These are phyloP conservation scores for Rosa persica DNA, from an alignment of 306 rosid species.

Conservation along the genomic window DNA sequence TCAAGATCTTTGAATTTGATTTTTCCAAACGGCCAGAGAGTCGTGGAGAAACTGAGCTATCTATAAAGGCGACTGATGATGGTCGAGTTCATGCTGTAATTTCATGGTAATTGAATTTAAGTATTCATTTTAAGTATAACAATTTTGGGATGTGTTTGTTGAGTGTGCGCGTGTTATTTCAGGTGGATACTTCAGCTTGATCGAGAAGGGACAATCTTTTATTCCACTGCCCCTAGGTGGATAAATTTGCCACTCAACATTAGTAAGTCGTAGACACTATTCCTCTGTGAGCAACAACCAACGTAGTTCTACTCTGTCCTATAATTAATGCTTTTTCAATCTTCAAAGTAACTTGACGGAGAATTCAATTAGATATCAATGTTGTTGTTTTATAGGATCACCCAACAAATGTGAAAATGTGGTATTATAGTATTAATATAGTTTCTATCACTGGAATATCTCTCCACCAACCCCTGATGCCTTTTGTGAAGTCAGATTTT, in stretches of 20 bases:
- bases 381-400: background rate
- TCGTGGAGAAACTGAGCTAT: slow-evolving; percentile 55
- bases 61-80: slow-evolving; percentile 56
- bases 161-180: slow-evolving; percentile 6
- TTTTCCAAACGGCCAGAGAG: slow-evolving; percentile 98
- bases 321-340: background rate
- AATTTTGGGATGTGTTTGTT: background rate
- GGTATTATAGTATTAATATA: background rate
- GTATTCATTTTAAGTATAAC: slow-evolving; percentile 8
- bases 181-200: slow-evolving; percentile 99
- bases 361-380: background rate
- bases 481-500: background rate
- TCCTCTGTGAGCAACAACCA: background rate
- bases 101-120: slow-evolving; percentile 65
- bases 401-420: background rate
- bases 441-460: background rate
- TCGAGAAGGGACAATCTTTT: slow-evolving; percentile 72
- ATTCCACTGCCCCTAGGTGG: slow-evolving; percentile 94
- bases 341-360: background rate
- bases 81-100: slow-evolving; percentile 80
- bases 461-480: background rate
- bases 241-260: slow-evolving; percentile 38
- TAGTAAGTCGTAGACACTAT: slow-evolving; percentile 40
- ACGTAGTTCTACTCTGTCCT: slow-evolving; percentile 1
- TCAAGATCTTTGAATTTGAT: slow-evolving; percentile 96